These are phyloP conservation scores for Reticulascus tulasneorum DNA, from an alignment of 2,329 filamentous ascomycete species.

Conservation along the genomic window DNA sequence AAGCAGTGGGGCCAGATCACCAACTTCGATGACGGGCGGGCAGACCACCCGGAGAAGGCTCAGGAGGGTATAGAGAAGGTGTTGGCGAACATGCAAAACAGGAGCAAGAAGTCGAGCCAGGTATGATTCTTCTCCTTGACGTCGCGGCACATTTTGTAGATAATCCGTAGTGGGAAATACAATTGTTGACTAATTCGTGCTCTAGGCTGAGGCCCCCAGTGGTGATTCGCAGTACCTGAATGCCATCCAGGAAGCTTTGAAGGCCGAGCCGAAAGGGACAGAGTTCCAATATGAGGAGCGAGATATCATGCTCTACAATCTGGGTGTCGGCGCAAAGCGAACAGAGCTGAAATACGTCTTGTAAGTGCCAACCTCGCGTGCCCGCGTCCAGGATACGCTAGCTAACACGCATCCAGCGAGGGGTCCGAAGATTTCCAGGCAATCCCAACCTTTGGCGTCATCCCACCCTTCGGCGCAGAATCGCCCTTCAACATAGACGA, in stretches of 20 bases:
- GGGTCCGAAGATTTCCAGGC: conserved; percentile 89
- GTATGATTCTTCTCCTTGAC: conserved; percentile 42
- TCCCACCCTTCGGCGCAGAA: conserved; percentile 86
- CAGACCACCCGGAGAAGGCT: conserved; percentile 78
- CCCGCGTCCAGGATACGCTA: background rate
- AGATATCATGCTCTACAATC: conserved; percentile 92
- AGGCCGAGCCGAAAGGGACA: conserved; percentile 64
- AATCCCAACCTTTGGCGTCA: conserved; percentile 90
- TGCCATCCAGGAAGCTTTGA: conserved; percentile 73
- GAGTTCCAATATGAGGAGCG: conserved; percentile 80
- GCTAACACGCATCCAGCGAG: conserved; percentile 46
- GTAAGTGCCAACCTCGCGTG: conserved; percentile 16
- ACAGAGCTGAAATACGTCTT: conserved; percentile 85
- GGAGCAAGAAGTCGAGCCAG: conserved; percentile 52
- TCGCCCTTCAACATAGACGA: conserved; percentile 75
- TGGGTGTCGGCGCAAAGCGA: conserved; percentile 88
- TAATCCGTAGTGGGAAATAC: conserved; percentile 18
- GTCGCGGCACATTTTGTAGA: conserved; percentile 9
- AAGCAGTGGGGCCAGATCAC: conserved; percentile 74
- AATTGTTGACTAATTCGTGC: conserved; percentile 16
- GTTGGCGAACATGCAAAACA: conserved; percentile 81
- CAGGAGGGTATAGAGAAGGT: conserved; percentile 74
- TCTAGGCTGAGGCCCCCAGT: conserved; percentile 9
- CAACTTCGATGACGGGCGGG: conserved; percentile 82
- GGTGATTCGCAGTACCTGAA: conserved; percentile 55